phyloP scores from a whole-genome alignment of 768 basidiomycete genomes.

The Mycena venus region DNA sequence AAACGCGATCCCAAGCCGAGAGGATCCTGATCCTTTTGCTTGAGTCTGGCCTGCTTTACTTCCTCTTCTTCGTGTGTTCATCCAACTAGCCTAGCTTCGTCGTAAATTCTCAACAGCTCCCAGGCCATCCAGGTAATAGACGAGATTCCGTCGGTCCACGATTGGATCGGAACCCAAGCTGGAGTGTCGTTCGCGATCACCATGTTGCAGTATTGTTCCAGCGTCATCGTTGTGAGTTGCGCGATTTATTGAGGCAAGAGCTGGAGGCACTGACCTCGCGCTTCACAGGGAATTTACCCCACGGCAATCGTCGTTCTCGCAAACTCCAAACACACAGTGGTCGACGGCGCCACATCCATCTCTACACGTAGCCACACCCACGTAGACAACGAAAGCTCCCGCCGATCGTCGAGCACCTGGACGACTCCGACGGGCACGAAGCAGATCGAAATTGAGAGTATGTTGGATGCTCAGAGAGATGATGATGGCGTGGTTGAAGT shows the following conservation, averaged over 20 bases:
- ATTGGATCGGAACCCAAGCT: background rate
- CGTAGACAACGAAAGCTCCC: too few relatives aligned
- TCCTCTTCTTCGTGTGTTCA: constrained; percentile 23
- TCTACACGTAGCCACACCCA: too few relatives aligned
- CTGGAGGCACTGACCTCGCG: too few relatives aligned
- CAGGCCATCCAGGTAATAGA: background rate
- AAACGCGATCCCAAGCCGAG: background rate
- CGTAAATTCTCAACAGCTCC: background rate
- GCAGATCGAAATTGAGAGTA: too few relatives aligned
- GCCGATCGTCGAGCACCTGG: too few relatives aligned
- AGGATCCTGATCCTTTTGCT: constrained; percentile 13
- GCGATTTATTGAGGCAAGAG: background rate
- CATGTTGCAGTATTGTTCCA: constrained; percentile 28
- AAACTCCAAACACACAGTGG: background rate
- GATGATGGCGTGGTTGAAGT: too few relatives aligned
- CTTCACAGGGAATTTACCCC: background rate
- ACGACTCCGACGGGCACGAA: too few relatives aligned
- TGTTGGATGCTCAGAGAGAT: too few relatives aligned
- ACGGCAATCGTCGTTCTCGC: constrained; percentile 4
- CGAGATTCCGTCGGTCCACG: constrained; percentile 8
- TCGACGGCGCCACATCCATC: background rate
- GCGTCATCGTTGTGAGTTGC: constrained; percentile 35
- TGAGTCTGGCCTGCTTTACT: constrained; percentile 23
- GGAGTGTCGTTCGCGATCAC: constrained; percentile 24
- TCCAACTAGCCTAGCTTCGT: background rate